A percentile compares a stretch with the other conserved stretches of the same genome.
These are phyloP conservation scores for Rhynchospora breviuscula DNA, from an alignment of 176 grass and related monocot species.

Conservation along the genomic window DNA sequence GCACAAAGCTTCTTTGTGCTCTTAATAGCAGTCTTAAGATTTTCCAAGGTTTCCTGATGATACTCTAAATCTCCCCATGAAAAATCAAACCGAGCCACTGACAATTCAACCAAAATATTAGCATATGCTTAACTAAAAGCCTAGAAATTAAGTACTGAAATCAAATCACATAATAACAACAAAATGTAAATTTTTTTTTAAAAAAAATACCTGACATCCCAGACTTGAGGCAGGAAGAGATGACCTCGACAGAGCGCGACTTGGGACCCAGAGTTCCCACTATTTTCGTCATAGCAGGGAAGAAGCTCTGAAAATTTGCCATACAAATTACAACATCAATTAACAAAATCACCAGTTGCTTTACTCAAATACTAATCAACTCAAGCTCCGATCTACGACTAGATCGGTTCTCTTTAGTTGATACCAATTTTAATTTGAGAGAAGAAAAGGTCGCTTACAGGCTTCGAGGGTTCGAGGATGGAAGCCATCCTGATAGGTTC, in stretches of 20 bases:
- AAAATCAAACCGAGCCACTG: slow-evolving; percentile 97
- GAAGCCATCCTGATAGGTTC: slow-evolving; percentile 98
- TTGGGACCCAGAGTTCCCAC: slow-evolving; percentile 92
- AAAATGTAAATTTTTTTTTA: not conserved
- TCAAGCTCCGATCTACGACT: slow-evolving; percentile 5
- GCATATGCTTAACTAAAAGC: not conserved
- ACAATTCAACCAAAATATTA: slow-evolving; percentile 9
- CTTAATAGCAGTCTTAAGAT: slow-evolving; percentile 87
- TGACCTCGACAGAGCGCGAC: slow-evolving; percentile 86
- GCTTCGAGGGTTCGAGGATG: slow-evolving; percentile 95
- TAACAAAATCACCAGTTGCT: not conserved
- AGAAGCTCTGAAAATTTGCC: slow-evolving; percentile 53
- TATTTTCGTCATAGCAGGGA: slow-evolving; percentile 99
- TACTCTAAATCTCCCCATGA: slow-evolving; percentile 82
- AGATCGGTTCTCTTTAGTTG: not conserved
- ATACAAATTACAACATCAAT: slow-evolving; percentile 6
- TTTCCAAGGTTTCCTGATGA: slow-evolving; percentile 95
- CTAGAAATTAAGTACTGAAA: not conserved
- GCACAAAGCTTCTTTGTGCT: slow-evolving; percentile 91
- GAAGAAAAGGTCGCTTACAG: slow-evolving; percentile 29
- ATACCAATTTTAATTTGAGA: not conserved
- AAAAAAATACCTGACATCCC: slow-evolving; percentile 82
- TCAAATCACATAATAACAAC: not conserved
- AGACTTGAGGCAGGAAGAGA: slow-evolving; percentile 90
- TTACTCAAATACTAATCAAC: not conserved